Evolutionary conservation across 768 basidiomycete species (phyloP).

Genomic region (Russula sp.): DNA sequence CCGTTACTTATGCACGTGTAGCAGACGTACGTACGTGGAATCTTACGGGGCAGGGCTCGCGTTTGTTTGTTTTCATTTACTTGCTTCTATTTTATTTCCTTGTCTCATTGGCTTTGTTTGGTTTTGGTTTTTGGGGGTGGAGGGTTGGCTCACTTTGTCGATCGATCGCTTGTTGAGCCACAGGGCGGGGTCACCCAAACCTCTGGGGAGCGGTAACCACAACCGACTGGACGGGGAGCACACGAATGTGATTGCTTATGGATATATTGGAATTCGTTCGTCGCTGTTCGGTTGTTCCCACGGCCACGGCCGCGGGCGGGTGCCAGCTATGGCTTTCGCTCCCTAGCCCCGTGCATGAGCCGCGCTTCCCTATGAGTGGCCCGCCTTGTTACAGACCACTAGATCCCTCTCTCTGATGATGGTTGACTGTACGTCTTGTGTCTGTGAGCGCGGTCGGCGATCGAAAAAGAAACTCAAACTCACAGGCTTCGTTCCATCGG

Average conservation of each 20-base stretch:
- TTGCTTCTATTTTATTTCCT: background rate
- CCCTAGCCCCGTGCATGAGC: constrained; percentile 2
- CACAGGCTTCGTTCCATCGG: constrained; percentile 3
- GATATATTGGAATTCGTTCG: constrained; percentile 4
- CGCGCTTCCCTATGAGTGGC: no score
- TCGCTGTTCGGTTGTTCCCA: background rate
- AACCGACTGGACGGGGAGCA: background rate
- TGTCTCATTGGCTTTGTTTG: background rate
- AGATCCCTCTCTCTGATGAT: no score
- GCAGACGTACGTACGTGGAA: background rate
- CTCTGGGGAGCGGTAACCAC: background rate
- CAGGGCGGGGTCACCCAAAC: background rate
- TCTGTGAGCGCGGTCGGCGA: no score
- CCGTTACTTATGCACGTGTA: constrained; percentile 3
- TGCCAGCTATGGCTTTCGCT: background rate
- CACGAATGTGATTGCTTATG: constrained; percentile 5
- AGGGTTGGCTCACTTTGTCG: background rate
- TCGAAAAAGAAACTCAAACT: background rate
- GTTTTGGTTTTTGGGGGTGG: background rate
- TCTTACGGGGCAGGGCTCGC: background rate
- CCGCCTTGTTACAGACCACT: no score
- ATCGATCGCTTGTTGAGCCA: constrained; percentile 10
- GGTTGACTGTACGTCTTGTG: no score
- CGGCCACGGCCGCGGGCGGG: no score
- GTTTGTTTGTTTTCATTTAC: background rate